Evolutionary conservation across 208 protist genomes (phyloP), one percentile per base, ranked within the genome.

Genomic region (Trypanosomatidae sp.): DNA sequence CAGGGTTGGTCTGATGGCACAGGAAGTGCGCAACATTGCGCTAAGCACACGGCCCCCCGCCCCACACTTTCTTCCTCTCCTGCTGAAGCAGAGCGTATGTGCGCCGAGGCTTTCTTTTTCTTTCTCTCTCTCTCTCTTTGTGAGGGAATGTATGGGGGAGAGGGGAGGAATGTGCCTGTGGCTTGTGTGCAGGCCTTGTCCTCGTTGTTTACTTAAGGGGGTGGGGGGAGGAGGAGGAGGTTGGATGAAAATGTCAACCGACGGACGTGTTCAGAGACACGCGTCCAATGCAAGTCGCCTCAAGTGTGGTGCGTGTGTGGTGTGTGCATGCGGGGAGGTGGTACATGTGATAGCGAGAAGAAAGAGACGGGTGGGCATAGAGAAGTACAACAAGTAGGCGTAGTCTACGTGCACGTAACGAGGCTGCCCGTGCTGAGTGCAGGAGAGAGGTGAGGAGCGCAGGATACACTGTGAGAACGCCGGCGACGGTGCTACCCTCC

Each of bases 21-120:
- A 72, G 3, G 68, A 72, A 1, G 68, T 25, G 36, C 53, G 52
- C 19, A 62, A 25, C 68, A 72, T 72, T 7, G n/a, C n/a, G 5
- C 7, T 41, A 62, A 33, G 33, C 10, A 19, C 19, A 19, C 5
- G 50, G 6, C 12, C 7, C 4, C 22, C 15, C 50, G 19, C 10
- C 50, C 5, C 12, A 19, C 50, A 25, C 12, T 19, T 19, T 56
- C 22, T 25, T 56, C 46, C 22, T 56, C 46, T 55, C 22, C 19
- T 55, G 12, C 50, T 25, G 50, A 55, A 17, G 50, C 50, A 55
- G 50, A 55, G 50, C 22, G 50, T 55, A 55, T 55, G 22, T 25
- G 50, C 55, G 33, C 33, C 33, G 33, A 36, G 1, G 33, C 33
- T 36, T 36, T 36, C 33, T 36, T 36, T 36, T 36, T 36, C 33